phyloP scores from a whole-genome alignment of 1,284 basidiomycete genomes.

The Trametes sp. region DNA sequence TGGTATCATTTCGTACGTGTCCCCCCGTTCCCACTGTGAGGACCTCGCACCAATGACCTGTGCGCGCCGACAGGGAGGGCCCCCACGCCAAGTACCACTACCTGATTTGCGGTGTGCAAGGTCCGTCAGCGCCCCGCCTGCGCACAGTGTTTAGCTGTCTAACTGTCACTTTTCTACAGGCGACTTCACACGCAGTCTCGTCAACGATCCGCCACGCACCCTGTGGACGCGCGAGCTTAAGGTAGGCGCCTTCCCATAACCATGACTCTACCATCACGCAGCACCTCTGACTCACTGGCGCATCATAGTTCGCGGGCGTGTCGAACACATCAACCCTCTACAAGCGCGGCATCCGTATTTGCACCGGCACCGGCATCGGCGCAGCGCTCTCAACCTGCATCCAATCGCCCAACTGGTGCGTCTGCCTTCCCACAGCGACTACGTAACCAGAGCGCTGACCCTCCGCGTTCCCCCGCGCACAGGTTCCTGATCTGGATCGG shows the following conservation, averaged over 20 bases:
- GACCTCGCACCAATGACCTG: conserved; percentile 24
- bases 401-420: conserved; percentile 73
- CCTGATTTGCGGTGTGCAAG: conserved; percentile 81
- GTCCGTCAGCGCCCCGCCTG: conserved; percentile 38
- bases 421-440: conserved; percentile 24
- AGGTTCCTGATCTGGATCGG: conserved; percentile 85
- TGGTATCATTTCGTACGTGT: conserved; percentile 60
- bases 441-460: conserved; percentile 22
- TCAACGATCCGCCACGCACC: conserved; percentile 69
- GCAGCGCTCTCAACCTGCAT: conserved; percentile 79
- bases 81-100: conserved; percentile 76
- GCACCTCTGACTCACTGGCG: conserved; percentile 5
- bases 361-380: conserved; percentile 81
- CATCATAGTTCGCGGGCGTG: conserved; percentile 72
- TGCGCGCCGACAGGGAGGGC: conserved; percentile 58
- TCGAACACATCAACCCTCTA: conserved; percentile 81
- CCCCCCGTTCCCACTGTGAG: conserved; percentile 14
- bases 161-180: conserved; percentile 44
- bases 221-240: conserved; percentile 80
- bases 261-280: conserved; percentile 13
- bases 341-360: conserved; percentile 77
- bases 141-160: conserved; percentile 13
- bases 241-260: conserved; percentile 46
- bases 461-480: conserved; percentile 22
- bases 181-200: conserved; percentile 76